phyloP scores from a whole-genome alignment of 2,329 filamentous ascomycete genomes.

The Nothomitra cinnamomea region DNA sequence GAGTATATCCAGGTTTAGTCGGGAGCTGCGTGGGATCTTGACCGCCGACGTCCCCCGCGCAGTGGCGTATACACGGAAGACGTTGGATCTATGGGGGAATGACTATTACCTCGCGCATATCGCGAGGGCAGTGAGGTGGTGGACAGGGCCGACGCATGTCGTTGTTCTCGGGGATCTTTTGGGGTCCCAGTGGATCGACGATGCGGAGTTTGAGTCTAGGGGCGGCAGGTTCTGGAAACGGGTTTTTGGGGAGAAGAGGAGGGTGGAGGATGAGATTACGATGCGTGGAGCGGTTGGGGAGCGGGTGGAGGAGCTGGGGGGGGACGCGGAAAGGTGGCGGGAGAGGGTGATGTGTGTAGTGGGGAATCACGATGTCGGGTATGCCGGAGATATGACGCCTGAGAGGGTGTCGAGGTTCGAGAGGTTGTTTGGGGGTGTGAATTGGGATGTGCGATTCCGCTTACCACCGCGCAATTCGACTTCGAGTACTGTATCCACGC shows the following conservation, averaged over 20 bases:
- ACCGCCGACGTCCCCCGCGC: constrained; percentile 49
- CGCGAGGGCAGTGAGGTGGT: constrained; percentile 70
- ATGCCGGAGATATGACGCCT: constrained; percentile 76
- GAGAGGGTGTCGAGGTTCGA: constrained; percentile 68
- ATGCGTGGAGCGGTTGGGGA: constrained; percentile 21
- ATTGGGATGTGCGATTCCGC: constrained; percentile 69
- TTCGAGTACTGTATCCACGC: no score
- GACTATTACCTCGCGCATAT: constrained; percentile 91
- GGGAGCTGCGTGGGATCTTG: background rate
- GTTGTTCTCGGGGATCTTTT: constrained; percentile 80
- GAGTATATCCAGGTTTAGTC: constrained; percentile 16
- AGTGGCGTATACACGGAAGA: constrained; percentile 54
- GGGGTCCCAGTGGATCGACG: constrained; percentile 85
- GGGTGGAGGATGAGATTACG: constrained; percentile 34
- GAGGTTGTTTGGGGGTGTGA: constrained; percentile 64
- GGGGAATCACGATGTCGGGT: constrained; percentile 93
- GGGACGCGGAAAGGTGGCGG: constrained; percentile 44
- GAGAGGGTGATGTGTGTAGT: constrained; percentile 71
- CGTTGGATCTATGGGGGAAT: constrained; percentile 78
- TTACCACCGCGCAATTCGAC: no score
- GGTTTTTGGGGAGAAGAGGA: constrained; percentile 53
- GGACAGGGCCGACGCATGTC: constrained; percentile 69
- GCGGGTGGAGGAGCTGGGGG: constrained; percentile 23
- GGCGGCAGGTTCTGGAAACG: constrained; percentile 63
- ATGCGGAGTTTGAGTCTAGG: constrained; percentile 65